phyloP scores from a whole-genome alignment of 1,284 basidiomycete species.

The Heterobasidion parviporum region DNA sequence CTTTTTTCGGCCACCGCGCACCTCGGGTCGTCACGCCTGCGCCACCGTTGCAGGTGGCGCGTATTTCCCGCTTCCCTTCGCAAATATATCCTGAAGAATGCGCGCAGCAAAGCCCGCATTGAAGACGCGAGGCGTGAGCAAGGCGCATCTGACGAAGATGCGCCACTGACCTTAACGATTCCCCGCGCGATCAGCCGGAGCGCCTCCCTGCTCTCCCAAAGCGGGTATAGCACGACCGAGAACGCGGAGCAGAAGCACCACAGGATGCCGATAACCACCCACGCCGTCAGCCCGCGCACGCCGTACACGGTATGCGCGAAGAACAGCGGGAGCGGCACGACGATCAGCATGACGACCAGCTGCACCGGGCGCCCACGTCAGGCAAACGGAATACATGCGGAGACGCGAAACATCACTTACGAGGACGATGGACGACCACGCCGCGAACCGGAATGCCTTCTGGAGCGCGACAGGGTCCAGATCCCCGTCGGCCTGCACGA shows the following conservation, averaged over 20 bases:
- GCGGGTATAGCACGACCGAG: slow-evolving; percentile 75
- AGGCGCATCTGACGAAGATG: no score
- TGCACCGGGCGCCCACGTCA: slow-evolving; percentile 16
- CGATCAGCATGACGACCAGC: slow-evolving; percentile 57
- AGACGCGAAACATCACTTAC: slow-evolving; percentile 29
- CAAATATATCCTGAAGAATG: slow-evolving; percentile 24
- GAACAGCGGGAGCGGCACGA: slow-evolving; percentile 81
- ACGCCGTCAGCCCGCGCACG: slow-evolving; percentile 60
- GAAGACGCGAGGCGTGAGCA: neutral
- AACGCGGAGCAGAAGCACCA: slow-evolving; percentile 77
- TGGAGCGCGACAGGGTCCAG: slow-evolving; percentile 54
- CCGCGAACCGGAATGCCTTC: slow-evolving; percentile 73
- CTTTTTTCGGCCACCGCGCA: no score
- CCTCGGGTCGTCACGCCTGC: neutral
- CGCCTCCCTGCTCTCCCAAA: slow-evolving; percentile 74
- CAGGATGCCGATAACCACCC: slow-evolving; percentile 73
- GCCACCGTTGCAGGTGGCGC: neutral
- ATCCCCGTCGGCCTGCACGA: slow-evolving; percentile 39
- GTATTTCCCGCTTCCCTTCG: slow-evolving; percentile 43
- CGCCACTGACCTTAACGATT: slow-evolving; percentile 44
- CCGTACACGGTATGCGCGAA: slow-evolving; percentile 70
- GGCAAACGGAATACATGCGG: no score
- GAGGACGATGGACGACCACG: slow-evolving; percentile 58
- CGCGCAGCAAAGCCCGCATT: neutral
- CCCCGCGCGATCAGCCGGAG: slow-evolving; percentile 52